Percentiles rank a stretch among this genome's conserved stretches.
Evolutionary conservation across 441 rosid genomes (phyloP).

Genomic region (Viola pubescens): DNA sequence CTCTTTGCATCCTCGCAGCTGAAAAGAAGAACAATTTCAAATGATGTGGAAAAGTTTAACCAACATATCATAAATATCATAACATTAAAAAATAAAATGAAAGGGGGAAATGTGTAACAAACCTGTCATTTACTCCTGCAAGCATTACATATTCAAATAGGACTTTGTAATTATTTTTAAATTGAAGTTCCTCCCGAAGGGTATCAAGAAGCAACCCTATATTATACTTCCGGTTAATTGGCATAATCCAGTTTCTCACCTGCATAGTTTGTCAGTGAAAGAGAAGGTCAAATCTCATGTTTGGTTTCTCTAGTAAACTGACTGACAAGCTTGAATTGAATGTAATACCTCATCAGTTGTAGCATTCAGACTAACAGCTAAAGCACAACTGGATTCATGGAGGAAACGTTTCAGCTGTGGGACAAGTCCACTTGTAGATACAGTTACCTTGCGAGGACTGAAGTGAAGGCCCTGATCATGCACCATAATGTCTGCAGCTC

Average conservation of each 20-base stretch:
- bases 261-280: slow-evolving; percentile 23
- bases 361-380: slow-evolving; percentile 96
- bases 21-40: slow-evolving; percentile 21
- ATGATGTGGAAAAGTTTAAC: neutral
- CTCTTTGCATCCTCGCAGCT: slow-evolving; percentile 84
- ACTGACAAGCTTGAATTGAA: neutral
- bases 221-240: slow-evolving; percentile 75
- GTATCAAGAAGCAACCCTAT: slow-evolving; percentile 65
- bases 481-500: slow-evolving; percentile 77
- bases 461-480: slow-evolving; percentile 85
- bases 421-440: slow-evolving; percentile 91
- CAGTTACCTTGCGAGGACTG: slow-evolving; percentile 85
- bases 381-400: slow-evolving; percentile 60
- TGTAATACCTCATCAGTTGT: slow-evolving; percentile 80
- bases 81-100: neutral
- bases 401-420: slow-evolving; percentile 80
- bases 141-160: slow-evolving; percentile 88
- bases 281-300: slow-evolving; percentile 8
- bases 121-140: slow-evolving; percentile 86
- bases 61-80: neutral
- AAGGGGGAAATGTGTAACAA: slow-evolving; percentile 15
- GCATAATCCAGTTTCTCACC: slow-evolving; percentile 95
- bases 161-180: slow-evolving; percentile 63
- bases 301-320: slow-evolving; percentile 1
- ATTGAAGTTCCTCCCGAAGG: slow-evolving; percentile 58